phyloP scores from a whole-genome alignment of 2,329 filamentous ascomycete genomes.

The Trichoderma breve region DNA sequence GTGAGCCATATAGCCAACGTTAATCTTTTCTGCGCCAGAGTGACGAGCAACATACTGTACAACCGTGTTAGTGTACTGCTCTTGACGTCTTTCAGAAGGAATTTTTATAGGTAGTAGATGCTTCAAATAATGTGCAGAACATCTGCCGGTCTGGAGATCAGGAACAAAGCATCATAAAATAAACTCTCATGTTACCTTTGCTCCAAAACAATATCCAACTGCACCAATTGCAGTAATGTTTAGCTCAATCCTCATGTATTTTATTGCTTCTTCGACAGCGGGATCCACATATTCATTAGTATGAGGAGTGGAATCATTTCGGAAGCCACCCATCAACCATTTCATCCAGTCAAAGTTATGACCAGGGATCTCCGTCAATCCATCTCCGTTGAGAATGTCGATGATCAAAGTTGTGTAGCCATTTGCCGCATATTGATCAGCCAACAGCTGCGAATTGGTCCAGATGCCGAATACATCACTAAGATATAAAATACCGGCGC shows the following conservation, averaged over 20 bases:
- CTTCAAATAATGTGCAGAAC: neutral
- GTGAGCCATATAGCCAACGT: slow-evolving; percentile 63
- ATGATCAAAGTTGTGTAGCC: slow-evolving; percentile 41
- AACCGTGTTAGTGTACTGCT: neutral
- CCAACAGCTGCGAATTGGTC: slow-evolving; percentile 41
- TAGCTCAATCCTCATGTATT: neutral
- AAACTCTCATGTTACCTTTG: neutral
- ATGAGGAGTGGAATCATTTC: slow-evolving; percentile 46
- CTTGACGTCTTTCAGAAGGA: neutral
- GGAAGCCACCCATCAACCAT: slow-evolving; percentile 42
- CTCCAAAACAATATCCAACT: neutral
- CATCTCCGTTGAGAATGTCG: slow-evolving; percentile 41
- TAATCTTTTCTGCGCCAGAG: slow-evolving; percentile 49
- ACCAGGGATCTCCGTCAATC: slow-evolving; percentile 28
- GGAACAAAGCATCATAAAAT: neutral
- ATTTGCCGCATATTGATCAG: slow-evolving; percentile 40
- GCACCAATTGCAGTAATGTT: neutral
- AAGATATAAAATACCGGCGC: slow-evolving; percentile 36
- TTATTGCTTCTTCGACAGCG: slow-evolving; percentile 22
- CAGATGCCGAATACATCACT: slow-evolving; percentile 41
- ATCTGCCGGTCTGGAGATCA: neutral
- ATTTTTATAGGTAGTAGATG: neutral
- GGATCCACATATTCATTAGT: slow-evolving; percentile 34
- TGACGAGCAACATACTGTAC: slow-evolving; percentile 58
- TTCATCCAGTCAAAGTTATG: slow-evolving; percentile 32